Evolutionary conservation across 2,329 filamentous ascomycete species (phyloP).

Genomic region (Cercospora sp.): DNA sequence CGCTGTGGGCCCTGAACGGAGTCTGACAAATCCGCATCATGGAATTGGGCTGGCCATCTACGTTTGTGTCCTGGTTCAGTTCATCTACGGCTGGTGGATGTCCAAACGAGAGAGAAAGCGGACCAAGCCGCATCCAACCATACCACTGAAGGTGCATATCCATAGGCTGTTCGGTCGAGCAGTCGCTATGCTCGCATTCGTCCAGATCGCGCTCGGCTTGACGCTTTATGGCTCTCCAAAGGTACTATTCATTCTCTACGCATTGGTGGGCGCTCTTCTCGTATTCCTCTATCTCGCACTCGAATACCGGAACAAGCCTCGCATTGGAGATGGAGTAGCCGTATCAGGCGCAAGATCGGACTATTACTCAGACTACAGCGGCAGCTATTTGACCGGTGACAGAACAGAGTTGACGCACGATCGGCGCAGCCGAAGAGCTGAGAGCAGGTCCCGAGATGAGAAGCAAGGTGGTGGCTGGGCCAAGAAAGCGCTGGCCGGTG

Average conservation of each 20-base stretch:
- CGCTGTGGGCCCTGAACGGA: slow-evolving; percentile 71
- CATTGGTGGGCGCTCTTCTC: slow-evolving; percentile 73
- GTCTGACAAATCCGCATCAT: slow-evolving; percentile 78
- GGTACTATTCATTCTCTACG: slow-evolving; percentile 79
- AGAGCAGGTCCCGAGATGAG: slow-evolving; percentile 7
- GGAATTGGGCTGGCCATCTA: slow-evolving; percentile 81
- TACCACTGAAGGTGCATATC: slow-evolving; percentile 58
- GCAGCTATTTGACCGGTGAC: slow-evolving; percentile 48
- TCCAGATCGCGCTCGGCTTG: slow-evolving; percentile 84
- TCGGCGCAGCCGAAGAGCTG: slow-evolving; percentile 31
- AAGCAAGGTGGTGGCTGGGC: slow-evolving; percentile 38
- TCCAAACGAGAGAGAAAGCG: slow-evolving; percentile 51
- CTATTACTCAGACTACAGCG: slow-evolving; percentile 33
- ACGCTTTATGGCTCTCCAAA: slow-evolving; percentile 90
- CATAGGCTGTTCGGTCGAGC: slow-evolving; percentile 86
- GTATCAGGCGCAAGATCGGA: slow-evolving; percentile 27
- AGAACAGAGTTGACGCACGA: slow-evolving; percentile 57
- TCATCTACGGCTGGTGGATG: slow-evolving; percentile 67
- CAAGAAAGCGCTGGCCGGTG: slow-evolving; percentile 53
- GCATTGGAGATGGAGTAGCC: slow-evolving; percentile 41
- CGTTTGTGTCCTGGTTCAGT: slow-evolving; percentile 68
- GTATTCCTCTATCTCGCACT: slow-evolving; percentile 77
- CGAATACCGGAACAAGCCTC: slow-evolving; percentile 54
- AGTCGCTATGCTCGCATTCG: slow-evolving; percentile 77
- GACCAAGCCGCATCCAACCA: slow-evolving; percentile 51